Evolutionary conservation across 1,139 yeast genomes (phyloP), one percentile per base, ranked within the genome.

Genomic region (Fermentozyma sake): DNA sequence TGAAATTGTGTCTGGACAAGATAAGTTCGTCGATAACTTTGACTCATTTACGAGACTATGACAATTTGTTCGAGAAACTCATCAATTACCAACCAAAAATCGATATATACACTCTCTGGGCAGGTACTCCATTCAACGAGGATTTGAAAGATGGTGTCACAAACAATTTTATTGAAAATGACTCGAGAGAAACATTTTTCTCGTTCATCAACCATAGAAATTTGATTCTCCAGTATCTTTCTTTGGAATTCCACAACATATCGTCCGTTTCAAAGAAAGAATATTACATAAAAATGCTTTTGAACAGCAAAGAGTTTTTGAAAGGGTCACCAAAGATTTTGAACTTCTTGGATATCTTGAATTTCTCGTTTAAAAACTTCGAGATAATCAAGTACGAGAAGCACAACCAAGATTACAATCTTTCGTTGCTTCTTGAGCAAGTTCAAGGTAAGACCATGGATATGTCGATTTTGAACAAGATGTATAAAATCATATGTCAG

Each of bases 181-280:
- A 34, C 19, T 64, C 72, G 18, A 58, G 72, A 26, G 69, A 74
- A 18, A 66, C 94, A 0, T 61, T 85, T 30, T 59, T 76, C 23
- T 63, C 78, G 1, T 82, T 84, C 42, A 67, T 81, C 32, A 68
- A 62, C 23, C 80, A 76, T 39, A 68, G 95, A 46, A 71, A 76
- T 24, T 60, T 68, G 15, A 58, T 81, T 6, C 58, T 85, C 18
- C 84, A 81, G 38, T 76, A 78, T 42, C 55, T 85, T 31, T 73
- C 91, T n/a, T 55, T 81, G 32, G 93, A 85, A 39, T 62, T 86
- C 17, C 87, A 82, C 45, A 68, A 68, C 32, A 63, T 77, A n/a
- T 75, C 77, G 2, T 71, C 85, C 0, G 53, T 71, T 2, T 66
- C 82, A 1, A 66, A 78, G 36, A 71, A 75, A 15, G 63, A 68